Conservation (phyloP, 257 asterid genomes). For the Primulina eburnea region DNA sequence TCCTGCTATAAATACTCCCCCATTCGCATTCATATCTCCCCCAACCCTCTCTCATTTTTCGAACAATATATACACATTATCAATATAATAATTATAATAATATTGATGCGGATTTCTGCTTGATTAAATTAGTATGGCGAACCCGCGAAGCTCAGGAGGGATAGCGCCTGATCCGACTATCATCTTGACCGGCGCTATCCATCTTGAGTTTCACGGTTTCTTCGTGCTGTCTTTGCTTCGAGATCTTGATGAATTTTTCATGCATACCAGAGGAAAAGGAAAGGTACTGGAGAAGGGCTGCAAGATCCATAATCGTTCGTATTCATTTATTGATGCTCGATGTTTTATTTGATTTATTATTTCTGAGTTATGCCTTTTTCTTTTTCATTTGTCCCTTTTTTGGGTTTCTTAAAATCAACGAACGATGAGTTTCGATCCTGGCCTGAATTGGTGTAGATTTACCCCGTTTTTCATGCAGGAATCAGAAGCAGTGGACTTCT, state of each 20-base stretch:
- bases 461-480: too few relatives aligned
- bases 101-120: not conserved
- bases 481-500: too few relatives aligned
- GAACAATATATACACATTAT: too few relatives aligned
- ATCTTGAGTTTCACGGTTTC: constrained; percentile 59
- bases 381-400: too few relatives aligned
- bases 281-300: not conserved
- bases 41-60: not conserved
- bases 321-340: not conserved
- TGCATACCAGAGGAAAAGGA: not conserved
- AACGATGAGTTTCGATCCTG: too few relatives aligned
- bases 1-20: constrained; percentile 36
- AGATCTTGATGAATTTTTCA: not conserved
- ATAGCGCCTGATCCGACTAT: constrained; percentile 35
- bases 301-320: not conserved
- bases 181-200: constrained; percentile 50
- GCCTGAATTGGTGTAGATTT: too few relatives aligned
- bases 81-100: too few relatives aligned
- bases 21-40: constrained; percentile 2
- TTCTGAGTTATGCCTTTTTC: too few relatives aligned
- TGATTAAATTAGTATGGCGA: constrained; percentile 30
- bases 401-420: not conserved
- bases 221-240: constrained; percentile 18
- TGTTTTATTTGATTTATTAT: too few relatives aligned
- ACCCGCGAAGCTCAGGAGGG: constrained; percentile 76